A percentile compares a stretch with the other conserved stretches of the same genome.
phyloP scores from a whole-genome alignment of 495 filamentous ascomycete species.

The Talaromyces adpressus region DNA sequence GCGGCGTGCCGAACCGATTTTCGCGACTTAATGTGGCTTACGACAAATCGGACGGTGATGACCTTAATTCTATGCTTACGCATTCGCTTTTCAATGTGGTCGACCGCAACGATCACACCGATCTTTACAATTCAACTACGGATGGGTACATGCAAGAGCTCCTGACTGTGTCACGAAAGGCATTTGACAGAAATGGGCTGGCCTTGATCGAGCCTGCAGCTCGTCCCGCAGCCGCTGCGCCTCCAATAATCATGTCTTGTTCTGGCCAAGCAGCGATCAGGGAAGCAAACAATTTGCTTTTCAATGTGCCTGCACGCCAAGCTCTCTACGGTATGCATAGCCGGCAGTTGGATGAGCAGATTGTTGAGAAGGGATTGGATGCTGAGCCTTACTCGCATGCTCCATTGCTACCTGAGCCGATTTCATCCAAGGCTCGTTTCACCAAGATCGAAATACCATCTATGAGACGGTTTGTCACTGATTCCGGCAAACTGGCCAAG shows the following conservation, averaged over 20 bases:
- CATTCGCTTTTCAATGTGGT: constrained; percentile 78
- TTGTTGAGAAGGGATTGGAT: constrained; percentile 64
- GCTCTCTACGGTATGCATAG: constrained; percentile 60
- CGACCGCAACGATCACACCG: constrained; percentile 56
- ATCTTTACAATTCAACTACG: constrained; percentile 60
- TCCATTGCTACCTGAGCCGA: constrained; percentile 63
- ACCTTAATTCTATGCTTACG: constrained; percentile 46
- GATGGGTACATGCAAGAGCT: constrained; percentile 69
- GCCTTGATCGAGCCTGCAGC: constrained; percentile 72
- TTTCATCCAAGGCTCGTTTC: constrained; percentile 72
- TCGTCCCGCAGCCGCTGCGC: constrained; percentile 69
- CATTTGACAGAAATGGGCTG: constrained; percentile 64
- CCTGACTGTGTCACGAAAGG: constrained; percentile 66
- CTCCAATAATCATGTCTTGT: constrained; percentile 74
- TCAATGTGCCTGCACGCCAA: constrained; percentile 68
- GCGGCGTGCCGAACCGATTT: constrained; percentile 36
- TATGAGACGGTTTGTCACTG: constrained; percentile 98
- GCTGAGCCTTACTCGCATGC: constrained; percentile 53
- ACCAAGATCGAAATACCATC: constrained; percentile 89
- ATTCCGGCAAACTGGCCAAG: constrained; percentile 91
- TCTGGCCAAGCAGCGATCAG: constrained; percentile 56
- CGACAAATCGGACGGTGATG: constrained; percentile 46
- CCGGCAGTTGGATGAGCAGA: constrained; percentile 58
- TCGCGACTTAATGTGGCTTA: constrained; percentile 53
- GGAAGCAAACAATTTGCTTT: constrained; percentile 70